Evolutionary conservation across 495 filamentous ascomycete species (phyloP).

Genomic region (Chaetomium fimeti): DNA sequence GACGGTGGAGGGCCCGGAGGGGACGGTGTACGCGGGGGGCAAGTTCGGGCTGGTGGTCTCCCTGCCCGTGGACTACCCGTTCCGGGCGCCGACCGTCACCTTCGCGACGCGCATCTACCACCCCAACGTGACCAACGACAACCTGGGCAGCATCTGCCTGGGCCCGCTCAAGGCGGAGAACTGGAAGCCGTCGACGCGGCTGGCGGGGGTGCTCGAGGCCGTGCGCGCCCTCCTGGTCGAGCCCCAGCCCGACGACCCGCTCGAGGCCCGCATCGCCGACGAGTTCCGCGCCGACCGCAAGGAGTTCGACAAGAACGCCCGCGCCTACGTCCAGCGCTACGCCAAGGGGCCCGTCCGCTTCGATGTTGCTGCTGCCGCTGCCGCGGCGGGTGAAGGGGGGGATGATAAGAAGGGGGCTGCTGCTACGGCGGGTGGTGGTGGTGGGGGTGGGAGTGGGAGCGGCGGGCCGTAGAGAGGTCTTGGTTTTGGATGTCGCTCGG

Average conservation of each 20-base stretch:
- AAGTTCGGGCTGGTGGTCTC: constrained; percentile 72
- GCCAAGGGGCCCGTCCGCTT: constrained; percentile 52
- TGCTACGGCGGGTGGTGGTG: not conserved
- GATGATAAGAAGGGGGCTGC: not conserved
- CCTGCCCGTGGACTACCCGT: constrained; percentile 87
- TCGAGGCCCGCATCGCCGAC: constrained; percentile 83
- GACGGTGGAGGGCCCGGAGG: constrained; percentile 68
- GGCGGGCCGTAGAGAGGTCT: not conserved
- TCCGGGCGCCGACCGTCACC: constrained; percentile 82
- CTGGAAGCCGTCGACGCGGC: constrained; percentile 89
- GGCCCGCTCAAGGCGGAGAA: constrained; percentile 81
- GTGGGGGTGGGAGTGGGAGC: not conserved
- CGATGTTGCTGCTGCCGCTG: not conserved
- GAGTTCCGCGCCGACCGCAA: constrained; percentile 71
- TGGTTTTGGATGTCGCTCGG: not conserved
- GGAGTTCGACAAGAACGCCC: constrained; percentile 80
- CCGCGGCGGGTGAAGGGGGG: not conserved
- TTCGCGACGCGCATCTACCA: constrained; percentile 98
- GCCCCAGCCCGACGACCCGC: constrained; percentile 91
- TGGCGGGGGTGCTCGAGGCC: constrained; percentile 74
- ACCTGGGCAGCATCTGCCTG: constrained; percentile 84
- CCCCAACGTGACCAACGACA: constrained; percentile 95
- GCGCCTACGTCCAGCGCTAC: constrained; percentile 77
- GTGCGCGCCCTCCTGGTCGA: constrained; percentile 74
- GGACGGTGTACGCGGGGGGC: constrained; percentile 74